These are phyloP conservation scores for Amorphotheca resinae DNA, from an alignment of 495 filamentous ascomycete species.

Conservation along the genomic window DNA sequence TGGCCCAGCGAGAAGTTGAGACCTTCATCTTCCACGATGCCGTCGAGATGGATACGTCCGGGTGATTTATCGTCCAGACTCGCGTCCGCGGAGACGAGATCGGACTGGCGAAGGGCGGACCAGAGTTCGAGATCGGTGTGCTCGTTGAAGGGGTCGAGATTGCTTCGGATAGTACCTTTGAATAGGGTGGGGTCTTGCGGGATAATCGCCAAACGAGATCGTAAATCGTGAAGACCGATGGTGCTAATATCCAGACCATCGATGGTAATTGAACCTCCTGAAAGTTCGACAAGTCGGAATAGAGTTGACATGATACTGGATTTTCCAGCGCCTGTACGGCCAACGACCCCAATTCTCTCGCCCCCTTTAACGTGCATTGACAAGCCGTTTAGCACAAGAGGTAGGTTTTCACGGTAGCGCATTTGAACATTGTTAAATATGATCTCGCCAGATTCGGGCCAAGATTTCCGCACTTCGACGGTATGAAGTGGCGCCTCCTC, in stretches of 20 bases:
- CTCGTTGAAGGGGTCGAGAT: slow-evolving; percentile 86
- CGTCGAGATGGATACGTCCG: slow-evolving; percentile 67
- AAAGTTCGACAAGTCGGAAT: slow-evolving; percentile 82
- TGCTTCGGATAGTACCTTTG: slow-evolving; percentile 77
- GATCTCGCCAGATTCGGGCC: slow-evolving; percentile 81
- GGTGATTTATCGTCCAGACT: slow-evolving; percentile 29
- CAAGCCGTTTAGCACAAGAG: slow-evolving; percentile 71
- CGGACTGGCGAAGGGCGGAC: slow-evolving; percentile 71
- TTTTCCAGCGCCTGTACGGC: slow-evolving; percentile 89
- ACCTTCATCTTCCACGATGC: slow-evolving; percentile 81
- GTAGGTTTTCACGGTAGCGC: slow-evolving; percentile 76
- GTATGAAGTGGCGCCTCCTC: slow-evolving; percentile 76
- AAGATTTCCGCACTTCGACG: slow-evolving; percentile 49
- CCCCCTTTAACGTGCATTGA: slow-evolving; percentile 68
- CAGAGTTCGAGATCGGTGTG: slow-evolving; percentile 81
- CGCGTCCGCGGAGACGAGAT: slow-evolving; percentile 45
- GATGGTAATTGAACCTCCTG: slow-evolving; percentile 71
- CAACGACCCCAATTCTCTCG: slow-evolving; percentile 87
- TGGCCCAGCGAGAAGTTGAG: slow-evolving; percentile 95
- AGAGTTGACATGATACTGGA: slow-evolving; percentile 87
- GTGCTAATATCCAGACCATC: slow-evolving; percentile 83
- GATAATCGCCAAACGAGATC: slow-evolving; percentile 84
- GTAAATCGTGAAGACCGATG: slow-evolving; percentile 74
- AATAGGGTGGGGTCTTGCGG: slow-evolving; percentile 95
- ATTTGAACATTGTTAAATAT: slow-evolving; percentile 76